Base-by-base conservation (phyloP, 495 filamentous ascomycete species). In the Tuber calosporum region DNA sequence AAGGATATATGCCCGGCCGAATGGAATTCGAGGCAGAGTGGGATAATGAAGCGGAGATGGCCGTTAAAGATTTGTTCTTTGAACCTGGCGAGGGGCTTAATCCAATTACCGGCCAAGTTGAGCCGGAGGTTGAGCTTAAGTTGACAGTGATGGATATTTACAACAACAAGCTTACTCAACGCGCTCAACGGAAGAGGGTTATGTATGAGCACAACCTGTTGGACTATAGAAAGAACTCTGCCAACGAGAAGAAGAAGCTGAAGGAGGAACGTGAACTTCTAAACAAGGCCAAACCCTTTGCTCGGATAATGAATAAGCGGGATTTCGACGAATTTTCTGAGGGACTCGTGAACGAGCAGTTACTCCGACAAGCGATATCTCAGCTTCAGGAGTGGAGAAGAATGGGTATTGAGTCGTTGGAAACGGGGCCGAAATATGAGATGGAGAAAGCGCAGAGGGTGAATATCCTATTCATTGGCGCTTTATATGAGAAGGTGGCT, bases 121-220 rank as follows among this genome's bases (percentile, higher is more conserved):
- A 98, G 74, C 92, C 94, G 17, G 95, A 99, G 83, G 94, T 94
- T 86, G 94, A 97, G 75, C 86, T 99, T 74, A 99, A 99, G 85
- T 88, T 97, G 85, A 96, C 93, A 0, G 93, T 99, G 4, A 97
- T 99, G 87, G 93, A 97, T 76, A 97, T 99, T 72, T 99, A 99
- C 84, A 98, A 98, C 80, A 90, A 92, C 38, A 90, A 94, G 22
- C 85, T 99, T 37, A 97, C 93, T 9, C 90, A 92, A 62, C 89
- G 95, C 42, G 94, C 91, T n/a, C 94, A 98, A 79, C 87, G 95
- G 62, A 99, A 99, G 82, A 96, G 94, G 83, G 90, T 97, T 34
- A 92, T 99, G 66, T 97, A 98, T 82, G 93, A 98, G 80, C 95
- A 99, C 81, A 89, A 90, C 71, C 84, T 99, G 38, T 85, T 99